Evolutionary conservation across 140 eudicot species (phyloP).

Genomic region (Stevia rebaudiana): DNA sequence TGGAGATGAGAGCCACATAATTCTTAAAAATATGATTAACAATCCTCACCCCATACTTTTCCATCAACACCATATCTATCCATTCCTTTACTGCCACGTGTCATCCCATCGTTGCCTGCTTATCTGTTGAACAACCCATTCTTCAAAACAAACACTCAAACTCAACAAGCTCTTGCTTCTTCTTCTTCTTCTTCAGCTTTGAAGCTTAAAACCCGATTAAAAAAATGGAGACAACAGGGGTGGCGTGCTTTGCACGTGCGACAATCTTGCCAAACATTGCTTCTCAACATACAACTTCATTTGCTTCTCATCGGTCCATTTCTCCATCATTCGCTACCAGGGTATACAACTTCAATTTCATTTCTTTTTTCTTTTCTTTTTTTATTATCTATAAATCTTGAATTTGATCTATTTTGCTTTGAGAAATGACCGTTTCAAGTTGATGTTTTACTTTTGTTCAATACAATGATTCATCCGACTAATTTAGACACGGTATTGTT

Average conservation of each 20-base stretch:
- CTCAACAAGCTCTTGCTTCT: no score
- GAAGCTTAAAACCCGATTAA: conserved; percentile 28
- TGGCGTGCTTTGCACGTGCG: conserved; percentile 71
- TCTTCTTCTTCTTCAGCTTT: conserved; percentile 20
- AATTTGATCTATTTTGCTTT: background rate
- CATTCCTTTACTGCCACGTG: conserved; percentile 63
- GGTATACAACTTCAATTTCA: conserved; percentile 28
- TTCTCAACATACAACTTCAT: conserved; percentile 61
- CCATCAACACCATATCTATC: conserved; percentile 57
- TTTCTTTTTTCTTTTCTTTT: background rate
- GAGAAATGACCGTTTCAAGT: no score
- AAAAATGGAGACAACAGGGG: conserved; percentile 74
- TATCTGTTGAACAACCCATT: conserved; percentile 47
- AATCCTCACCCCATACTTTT: conserved; percentile 46
- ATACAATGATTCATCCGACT: background rate
- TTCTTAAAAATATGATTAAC: conserved; percentile 30
- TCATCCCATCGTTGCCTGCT: conserved; percentile 48
- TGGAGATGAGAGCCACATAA: conserved; percentile 53
- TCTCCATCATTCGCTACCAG: conserved; percentile 52
- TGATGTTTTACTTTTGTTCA: no score
- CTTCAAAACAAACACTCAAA: conserved; percentile 17
- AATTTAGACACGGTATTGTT: background rate
- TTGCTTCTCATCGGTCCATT: conserved; percentile 50
- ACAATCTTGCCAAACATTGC: conserved; percentile 58
- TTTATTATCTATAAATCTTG: background rate